Conservation (phyloP, 768 basidiomycete genomes). For the Leccinum rimulosum region DNA sequence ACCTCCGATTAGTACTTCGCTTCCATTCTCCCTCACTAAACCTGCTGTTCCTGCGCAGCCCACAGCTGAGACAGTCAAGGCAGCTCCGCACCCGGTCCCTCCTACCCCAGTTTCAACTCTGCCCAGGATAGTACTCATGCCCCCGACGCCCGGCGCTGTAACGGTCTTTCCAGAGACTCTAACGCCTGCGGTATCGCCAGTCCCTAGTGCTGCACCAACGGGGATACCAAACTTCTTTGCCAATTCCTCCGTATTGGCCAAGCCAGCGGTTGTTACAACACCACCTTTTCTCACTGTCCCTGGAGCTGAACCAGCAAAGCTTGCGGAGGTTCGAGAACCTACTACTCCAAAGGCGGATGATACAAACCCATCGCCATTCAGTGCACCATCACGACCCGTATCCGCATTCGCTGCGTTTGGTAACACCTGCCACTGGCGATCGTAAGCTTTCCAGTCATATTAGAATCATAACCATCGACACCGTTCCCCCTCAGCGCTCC, state of each 20-base stretch:
- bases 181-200: slow-evolving; percentile 1
- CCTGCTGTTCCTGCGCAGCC: slow-evolving; percentile 15
- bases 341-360: slow-evolving; percentile 7
- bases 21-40: slow-evolving; percentile 65
- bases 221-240: slow-evolving; percentile 66
- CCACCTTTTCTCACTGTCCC: slow-evolving; percentile 22
- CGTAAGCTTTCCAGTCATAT: too few species aligned
- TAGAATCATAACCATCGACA: too few species aligned
- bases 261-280: slow-evolving; percentile 26
- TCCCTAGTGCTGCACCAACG: background rate
- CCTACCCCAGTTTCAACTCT: slow-evolving; percentile 9
- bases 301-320: slow-evolving; percentile 14
- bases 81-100: slow-evolving; percentile 14
- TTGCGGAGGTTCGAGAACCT: background rate
- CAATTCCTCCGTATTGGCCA: slow-evolving; percentile 45
- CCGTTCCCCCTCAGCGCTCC: too few species aligned
- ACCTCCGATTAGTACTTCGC: slow-evolving; percentile 52
- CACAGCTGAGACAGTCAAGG: slow-evolving; percentile 14
- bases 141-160: slow-evolving; percentile 25
- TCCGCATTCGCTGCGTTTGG: slow-evolving; percentile 4
- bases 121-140: slow-evolving; percentile 23
- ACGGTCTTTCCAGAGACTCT: slow-evolving; percentile 17
- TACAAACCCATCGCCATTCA: slow-evolving; percentile 12
- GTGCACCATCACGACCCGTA: slow-evolving; percentile 6
- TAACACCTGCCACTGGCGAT: slow-evolving; percentile 5